A percentile compares a stretch with the other conserved stretches of the same genome.
These are phyloP conservation scores for Yamadazyma akitaensis DNA, from an alignment of 805 yeast genomes.

Conservation along the genomic window DNA sequence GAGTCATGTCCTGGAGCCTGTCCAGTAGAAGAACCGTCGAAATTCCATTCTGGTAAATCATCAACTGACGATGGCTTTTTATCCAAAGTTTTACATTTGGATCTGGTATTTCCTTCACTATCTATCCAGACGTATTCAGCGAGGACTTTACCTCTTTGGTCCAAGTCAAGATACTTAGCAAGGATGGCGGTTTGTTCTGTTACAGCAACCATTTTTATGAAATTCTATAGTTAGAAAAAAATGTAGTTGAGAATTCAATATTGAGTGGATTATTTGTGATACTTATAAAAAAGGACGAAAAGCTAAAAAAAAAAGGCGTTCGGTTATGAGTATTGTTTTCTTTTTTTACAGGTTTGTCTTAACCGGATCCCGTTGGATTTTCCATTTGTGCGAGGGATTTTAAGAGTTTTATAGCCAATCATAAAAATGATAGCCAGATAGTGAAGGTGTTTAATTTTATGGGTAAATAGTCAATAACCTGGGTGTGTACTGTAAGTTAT, in stretches of 20 bases:
- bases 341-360: neutral
- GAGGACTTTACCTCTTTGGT: conserved; percentile 80
- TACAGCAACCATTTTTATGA: conserved; percentile 32
- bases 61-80: conserved; percentile 68
- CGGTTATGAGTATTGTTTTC: neutral
- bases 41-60: conserved; percentile 98
- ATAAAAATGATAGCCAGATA: conserved; percentile 6
- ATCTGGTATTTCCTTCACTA: conserved; percentile 84
- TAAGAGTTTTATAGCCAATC: conserved; percentile 6
- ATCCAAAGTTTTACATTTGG: conserved; percentile 85
- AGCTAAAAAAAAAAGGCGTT: neutral
- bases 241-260: conserved; percentile 1
- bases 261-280: conserved; percentile 7
- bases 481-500: neutral
- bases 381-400: neutral
- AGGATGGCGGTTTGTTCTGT: conserved; percentile 75
- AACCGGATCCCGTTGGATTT: neutral
- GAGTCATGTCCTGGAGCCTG: conserved; percentile 99
- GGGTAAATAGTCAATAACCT: neutral
- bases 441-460: neutral
- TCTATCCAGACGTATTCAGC: conserved; percentile 99
- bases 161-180: conserved; percentile 76
- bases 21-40: conserved; percentile 97
- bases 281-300: neutral
- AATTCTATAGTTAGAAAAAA: conserved; percentile 5